Evolutionary conservation across 352 stramenopile species (phyloP).

Genomic region (Aphanomyces cochlioides): DNA sequence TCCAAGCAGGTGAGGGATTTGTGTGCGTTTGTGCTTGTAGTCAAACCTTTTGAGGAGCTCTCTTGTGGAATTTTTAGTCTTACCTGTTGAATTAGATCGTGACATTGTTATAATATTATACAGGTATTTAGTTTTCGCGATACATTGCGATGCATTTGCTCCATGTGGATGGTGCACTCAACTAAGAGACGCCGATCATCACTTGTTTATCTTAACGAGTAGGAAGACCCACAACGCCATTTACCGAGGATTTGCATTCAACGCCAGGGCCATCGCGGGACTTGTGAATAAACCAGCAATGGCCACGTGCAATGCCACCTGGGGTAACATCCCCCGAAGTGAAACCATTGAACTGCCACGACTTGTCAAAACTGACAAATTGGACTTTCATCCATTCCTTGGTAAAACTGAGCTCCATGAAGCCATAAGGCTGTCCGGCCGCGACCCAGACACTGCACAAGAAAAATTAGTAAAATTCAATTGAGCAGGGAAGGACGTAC

Average conservation of each 20-base stretch:
- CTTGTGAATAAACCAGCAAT: constrained; percentile 61
- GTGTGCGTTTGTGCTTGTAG: too few species aligned
- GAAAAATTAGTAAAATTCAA: not conserved
- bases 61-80: too few species aligned
- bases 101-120: too few species aligned
- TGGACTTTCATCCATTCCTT: constrained; percentile 67
- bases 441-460: constrained; percentile 50
- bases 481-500: not conserved
- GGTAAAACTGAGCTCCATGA: constrained; percentile 58
- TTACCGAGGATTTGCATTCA: constrained; percentile 15
- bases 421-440: constrained; percentile 60
- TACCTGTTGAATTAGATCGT: too few species aligned
- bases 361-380: constrained; percentile 65
- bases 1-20: too few species aligned
- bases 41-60: too few species aligned
- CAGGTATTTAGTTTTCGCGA: too few species aligned
- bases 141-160: too few species aligned
- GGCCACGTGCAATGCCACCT: constrained; percentile 55
- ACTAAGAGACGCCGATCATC: too few species aligned
- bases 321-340: constrained; percentile 9
- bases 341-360: constrained; percentile 56
- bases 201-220: not conserved
- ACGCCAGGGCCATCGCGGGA: not conserved
- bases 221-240: constrained; percentile 2
- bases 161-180: too few species aligned